These are phyloP conservation scores for Candida succiphila DNA, from an alignment of 805 yeast species.

Conservation along the genomic window DNA sequence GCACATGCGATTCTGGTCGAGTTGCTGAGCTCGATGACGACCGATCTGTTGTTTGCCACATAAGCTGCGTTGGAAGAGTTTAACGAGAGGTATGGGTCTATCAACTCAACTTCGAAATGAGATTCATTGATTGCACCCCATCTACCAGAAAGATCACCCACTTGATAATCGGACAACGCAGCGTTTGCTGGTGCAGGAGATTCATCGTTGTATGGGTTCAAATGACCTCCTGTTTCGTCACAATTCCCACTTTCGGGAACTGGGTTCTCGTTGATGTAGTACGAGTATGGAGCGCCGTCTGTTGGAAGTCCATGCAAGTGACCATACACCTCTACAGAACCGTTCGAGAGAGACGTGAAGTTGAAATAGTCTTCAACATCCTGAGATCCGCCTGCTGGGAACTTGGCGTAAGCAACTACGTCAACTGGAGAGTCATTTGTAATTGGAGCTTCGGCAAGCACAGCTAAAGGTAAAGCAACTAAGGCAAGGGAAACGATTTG, in stretches of 20 bases:
- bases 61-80: conserved; percentile 25
- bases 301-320: conserved; percentile 33
- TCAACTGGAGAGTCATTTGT: conserved; percentile 11
- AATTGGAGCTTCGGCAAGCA: conserved; percentile 3
- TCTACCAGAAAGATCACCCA: conserved; percentile 40
- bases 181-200: conserved; percentile 21
- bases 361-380: conserved; percentile 4
- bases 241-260: conserved; percentile 27
- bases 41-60: conserved; percentile 30
- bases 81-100: conserved; percentile 32
- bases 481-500: too few relatives aligned
- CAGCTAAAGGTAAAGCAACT: too few relatives aligned
- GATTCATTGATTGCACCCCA: conserved; percentile 36
- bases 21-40: conserved; percentile 40
- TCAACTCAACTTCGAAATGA: conserved; percentile 27
- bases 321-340: conserved; percentile 28
- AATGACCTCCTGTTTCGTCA: conserved; percentile 31
- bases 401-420: conserved; percentile 38
- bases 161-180: conserved; percentile 23
- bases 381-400: conserved; percentile 27
- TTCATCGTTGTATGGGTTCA: conserved; percentile 31
- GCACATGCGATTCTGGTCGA: conserved; percentile 47
- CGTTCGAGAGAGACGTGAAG: conserved; percentile 2
- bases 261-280: conserved; percentile 32
- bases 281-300: conserved; percentile 33